Percentiles rank a stretch among this genome's conserved stretches.
phyloP scores from a whole-genome alignment of 2,329 filamentous ascomycete genomes.

The Aspergillus fructus region DNA sequence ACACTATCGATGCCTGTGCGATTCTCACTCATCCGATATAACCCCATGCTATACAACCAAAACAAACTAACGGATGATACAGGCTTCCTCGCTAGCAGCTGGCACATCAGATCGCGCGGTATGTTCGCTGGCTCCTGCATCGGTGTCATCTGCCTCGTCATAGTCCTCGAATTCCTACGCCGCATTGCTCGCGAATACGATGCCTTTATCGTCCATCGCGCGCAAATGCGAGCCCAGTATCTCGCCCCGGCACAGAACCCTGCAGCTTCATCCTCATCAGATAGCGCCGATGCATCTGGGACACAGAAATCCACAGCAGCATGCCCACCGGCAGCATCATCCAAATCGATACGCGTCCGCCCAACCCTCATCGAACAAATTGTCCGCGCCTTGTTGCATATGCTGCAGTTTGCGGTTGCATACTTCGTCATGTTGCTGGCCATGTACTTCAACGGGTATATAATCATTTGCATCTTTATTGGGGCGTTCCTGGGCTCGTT shows the following conservation, averaged over 20 bases:
- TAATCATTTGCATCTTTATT: conserved; percentile 79
- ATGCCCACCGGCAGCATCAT: not conserved
- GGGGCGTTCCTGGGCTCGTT: conserved; percentile 73
- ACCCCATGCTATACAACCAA: not conserved
- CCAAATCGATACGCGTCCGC: conserved; percentile 37
- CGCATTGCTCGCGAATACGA: conserved; percentile 72
- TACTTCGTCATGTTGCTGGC: conserved; percentile 74
- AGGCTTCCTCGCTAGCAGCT: conserved; percentile 67
- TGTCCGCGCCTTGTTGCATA: conserved; percentile 66
- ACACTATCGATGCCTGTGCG: conserved; percentile 28
- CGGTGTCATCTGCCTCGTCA: conserved; percentile 71
- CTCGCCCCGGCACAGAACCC: not conserved
- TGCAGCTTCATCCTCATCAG: not conserved
- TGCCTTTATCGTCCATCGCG: conserved; percentile 59
- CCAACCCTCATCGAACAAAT: conserved; percentile 66
- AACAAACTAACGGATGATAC: not conserved
- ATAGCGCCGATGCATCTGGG: not conserved
- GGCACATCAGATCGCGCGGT: conserved; percentile 67
- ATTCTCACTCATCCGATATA: not conserved
- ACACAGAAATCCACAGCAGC: not conserved
- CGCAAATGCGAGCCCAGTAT: conserved; percentile 32
- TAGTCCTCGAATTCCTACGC: conserved; percentile 70
- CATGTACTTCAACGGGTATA: conserved; percentile 69
- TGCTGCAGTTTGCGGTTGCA: conserved; percentile 69
- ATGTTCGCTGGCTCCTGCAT: conserved; percentile 82